These are phyloP conservation scores for Acacia acuminata DNA, from an alignment of 306 rosid species.

Conservation along the genomic window DNA sequence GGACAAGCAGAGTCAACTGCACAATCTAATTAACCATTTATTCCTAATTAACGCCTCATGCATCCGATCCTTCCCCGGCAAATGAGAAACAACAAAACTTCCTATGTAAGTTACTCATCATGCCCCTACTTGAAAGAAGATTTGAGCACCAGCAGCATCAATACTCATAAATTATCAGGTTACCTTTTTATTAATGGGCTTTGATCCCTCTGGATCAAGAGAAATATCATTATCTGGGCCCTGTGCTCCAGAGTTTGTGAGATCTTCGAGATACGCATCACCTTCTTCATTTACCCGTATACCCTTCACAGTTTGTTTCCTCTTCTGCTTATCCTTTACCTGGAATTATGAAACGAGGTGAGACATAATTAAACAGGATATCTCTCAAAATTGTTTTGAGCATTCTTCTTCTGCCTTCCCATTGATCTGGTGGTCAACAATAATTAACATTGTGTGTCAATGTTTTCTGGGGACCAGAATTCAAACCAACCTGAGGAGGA, in stretches of 20 bases:
- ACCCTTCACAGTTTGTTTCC: conserved; percentile 68
- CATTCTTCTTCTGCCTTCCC: conserved; percentile 10
- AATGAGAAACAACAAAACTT: conserved; percentile 10
- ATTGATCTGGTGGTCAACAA: background rate
- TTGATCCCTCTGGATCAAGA: conserved; percentile 60
- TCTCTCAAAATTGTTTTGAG: conserved; percentile 19
- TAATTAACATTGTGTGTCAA: conserved; percentile 26
- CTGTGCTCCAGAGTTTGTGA: conserved; percentile 48
- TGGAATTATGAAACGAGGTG: conserved; percentile 37
- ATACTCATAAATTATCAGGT: background rate
- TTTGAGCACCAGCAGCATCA: conserved; percentile 1
- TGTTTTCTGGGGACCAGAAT: conserved; percentile 21
- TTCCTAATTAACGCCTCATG: background rate
- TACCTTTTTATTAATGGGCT: conserved; percentile 82
- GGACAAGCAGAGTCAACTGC: no score
- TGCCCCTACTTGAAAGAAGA: conserved; percentile 17
- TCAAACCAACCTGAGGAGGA: conserved; percentile 71
- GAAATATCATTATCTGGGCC: conserved; percentile 54
- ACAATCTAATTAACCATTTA: background rate
- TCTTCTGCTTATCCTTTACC: conserved; percentile 87
- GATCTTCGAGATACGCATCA: conserved; percentile 87
- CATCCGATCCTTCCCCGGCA: background rate
- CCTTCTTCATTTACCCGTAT: conserved; percentile 89
- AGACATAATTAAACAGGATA: conserved; percentile 6
- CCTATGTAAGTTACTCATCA: background rate